Conservation (phyloP, 2,329 filamentous ascomycete species). For the Trichophyton schoenleinii region DNA sequence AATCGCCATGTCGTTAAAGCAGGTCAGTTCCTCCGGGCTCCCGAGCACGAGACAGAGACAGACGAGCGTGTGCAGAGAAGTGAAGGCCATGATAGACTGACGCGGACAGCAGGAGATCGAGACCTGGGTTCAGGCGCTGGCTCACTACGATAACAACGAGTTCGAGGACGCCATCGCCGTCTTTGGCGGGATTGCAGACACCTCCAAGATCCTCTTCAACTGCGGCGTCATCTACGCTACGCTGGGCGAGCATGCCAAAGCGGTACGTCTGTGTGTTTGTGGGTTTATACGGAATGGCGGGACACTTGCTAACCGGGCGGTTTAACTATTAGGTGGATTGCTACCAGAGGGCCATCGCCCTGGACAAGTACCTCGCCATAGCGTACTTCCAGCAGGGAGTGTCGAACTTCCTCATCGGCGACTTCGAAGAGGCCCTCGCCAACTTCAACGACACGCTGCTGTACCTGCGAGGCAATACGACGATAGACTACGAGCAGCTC, state of each 20-base stretch:
- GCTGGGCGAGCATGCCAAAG: constrained; percentile 86
- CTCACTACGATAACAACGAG: constrained; percentile 90
- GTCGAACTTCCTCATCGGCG: constrained; percentile 90
- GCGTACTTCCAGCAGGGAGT: constrained; percentile 98
- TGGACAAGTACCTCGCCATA: constrained; percentile 92
- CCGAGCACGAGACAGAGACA: no score
- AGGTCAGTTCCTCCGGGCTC: constrained; percentile 10
- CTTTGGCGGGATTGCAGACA: constrained; percentile 82
- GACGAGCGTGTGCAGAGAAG: no score
- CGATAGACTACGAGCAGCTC: constrained; percentile 95
- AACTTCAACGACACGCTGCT: constrained; percentile 98
- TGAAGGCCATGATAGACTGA: not conserved
- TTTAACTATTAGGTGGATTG: constrained; percentile 59
- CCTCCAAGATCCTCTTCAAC: constrained; percentile 97
- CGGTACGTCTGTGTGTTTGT: constrained; percentile 48
- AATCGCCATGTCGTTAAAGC: constrained; percentile 16
- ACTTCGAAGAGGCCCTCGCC: constrained; percentile 91
- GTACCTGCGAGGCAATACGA: constrained; percentile 87
- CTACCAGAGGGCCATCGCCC: constrained; percentile 78
- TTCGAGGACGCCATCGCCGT: constrained; percentile 77
- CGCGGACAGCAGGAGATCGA: constrained; percentile 68
- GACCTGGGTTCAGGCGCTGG: constrained; percentile 88
- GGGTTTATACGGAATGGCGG: not conserved
- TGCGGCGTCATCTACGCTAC: constrained; percentile 97
- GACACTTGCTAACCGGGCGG: not conserved